Evolutionary conservation across 805 yeast genomes (phyloP).

Genomic region (Nematodospora valgi): DNA sequence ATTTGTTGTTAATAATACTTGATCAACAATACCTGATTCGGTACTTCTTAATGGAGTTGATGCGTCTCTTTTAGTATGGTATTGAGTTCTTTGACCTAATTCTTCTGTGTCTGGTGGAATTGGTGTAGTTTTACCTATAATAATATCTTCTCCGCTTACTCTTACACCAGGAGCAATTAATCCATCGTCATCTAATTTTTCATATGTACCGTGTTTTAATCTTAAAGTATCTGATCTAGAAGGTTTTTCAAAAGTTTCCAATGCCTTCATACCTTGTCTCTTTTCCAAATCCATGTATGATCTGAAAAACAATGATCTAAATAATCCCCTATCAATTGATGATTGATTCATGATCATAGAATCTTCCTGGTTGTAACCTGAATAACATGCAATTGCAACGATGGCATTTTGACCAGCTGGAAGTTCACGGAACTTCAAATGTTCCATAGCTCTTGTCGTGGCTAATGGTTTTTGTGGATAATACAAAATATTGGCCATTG

Average conservation of each 20-base stretch:
- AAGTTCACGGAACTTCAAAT: slow-evolving; percentile 91
- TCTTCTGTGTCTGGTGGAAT: slow-evolving; percentile 99
- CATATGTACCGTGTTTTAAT: slow-evolving; percentile 97
- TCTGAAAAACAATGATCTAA: slow-evolving; percentile 92
- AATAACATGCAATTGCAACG: slow-evolving; percentile 96
- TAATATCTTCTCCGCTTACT: slow-evolving; percentile 98
- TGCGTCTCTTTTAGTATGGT: slow-evolving; percentile 98
- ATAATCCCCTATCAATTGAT: slow-evolving; percentile 93
- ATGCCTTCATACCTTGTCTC: slow-evolving; percentile 96
- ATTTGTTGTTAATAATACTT: slow-evolving; percentile 92
- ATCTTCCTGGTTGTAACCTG: slow-evolving; percentile 99
- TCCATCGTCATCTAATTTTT: slow-evolving; percentile 97
- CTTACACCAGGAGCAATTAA: slow-evolving; percentile 97
- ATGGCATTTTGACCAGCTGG: slow-evolving; percentile 99
- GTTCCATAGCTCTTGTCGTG: slow-evolving; percentile 97
- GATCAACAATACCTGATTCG: slow-evolving; percentile 98
- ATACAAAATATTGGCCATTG: slow-evolving; percentile 96
- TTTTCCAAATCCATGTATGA: slow-evolving; percentile 99
- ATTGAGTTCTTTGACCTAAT: slow-evolving; percentile 96
- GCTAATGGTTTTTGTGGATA: slow-evolving; percentile 98
- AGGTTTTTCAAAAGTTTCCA: slow-evolving; percentile 97
- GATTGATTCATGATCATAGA: slow-evolving; percentile 99
- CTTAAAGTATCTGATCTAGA: slow-evolving; percentile 90
- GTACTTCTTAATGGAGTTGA: slow-evolving; percentile 96
- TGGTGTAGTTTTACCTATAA: slow-evolving; percentile 98